phyloP scores from a whole-genome alignment of 192 early-diverging fungal genomes.

The Mortierella alpina region DNA sequence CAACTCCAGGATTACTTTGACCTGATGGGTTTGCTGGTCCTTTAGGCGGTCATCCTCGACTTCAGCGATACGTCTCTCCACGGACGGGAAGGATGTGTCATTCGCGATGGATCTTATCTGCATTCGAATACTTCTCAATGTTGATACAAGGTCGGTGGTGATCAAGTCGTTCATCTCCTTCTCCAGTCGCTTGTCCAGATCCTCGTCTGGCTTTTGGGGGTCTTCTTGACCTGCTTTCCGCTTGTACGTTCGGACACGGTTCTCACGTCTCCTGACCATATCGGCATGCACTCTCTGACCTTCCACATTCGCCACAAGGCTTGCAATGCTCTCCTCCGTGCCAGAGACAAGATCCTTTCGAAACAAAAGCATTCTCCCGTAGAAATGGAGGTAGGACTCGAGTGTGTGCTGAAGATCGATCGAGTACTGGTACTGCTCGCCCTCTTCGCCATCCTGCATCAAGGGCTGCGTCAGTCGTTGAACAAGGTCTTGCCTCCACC shows the following conservation, averaged over 20 bases:
- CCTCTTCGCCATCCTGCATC: constrained; percentile 40
- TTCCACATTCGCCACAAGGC: constrained; percentile 6
- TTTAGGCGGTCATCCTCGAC: constrained; percentile 25
- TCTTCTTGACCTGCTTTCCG: constrained; percentile 12
- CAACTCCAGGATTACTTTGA: constrained; percentile 18
- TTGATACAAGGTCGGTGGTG: constrained; percentile 6
- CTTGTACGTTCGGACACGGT: constrained; percentile 18
- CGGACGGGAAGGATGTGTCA: not conserved
- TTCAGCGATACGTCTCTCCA: constrained; percentile 28
- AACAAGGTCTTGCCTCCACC: constrained; percentile 46
- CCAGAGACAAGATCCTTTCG: constrained; percentile 25
- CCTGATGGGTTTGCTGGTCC: constrained; percentile 19
- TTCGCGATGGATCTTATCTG: constrained; percentile 14
- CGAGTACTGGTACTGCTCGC: constrained; percentile 41
- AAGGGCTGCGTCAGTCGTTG: constrained; percentile 38
- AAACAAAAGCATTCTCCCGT: constrained; percentile 20
- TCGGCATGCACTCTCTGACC: constrained; percentile 2
- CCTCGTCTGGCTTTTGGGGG: not conserved
- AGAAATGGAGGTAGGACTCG: constrained; percentile 36
- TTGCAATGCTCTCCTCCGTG: constrained; percentile 10
- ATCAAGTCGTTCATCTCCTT: constrained; percentile 32
- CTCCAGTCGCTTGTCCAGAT: constrained; percentile 23
- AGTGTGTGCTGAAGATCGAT: constrained; percentile 42
- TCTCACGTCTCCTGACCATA: constrained; percentile 33
- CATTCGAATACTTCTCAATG: constrained; percentile 19